Base-by-base conservation (phyloP, 306 rosid species). In the Prunus armeniaca region DNA sequence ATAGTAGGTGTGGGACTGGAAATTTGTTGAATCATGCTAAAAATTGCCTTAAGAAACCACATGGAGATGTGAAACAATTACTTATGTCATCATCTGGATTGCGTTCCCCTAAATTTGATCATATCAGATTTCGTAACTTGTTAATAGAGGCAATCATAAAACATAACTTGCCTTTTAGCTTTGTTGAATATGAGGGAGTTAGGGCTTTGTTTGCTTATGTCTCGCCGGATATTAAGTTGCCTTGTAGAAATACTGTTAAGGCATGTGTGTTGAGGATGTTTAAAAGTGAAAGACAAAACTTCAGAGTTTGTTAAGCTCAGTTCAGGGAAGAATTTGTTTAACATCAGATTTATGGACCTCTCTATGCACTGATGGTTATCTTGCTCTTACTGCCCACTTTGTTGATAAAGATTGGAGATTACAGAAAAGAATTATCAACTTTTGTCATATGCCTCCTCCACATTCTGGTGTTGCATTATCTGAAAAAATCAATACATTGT, bases 11-110 rank as follows among this genome's bases (percentile, higher is more conserved):
- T 56, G 15, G 62, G 62, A 57, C 9, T 0, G 63, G 63, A 8
- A 57, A 57, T 57, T n/a, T 57, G 30, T n/a, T 9, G 1, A 57
- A 12, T n/a, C 30, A 57, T 1, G 11, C 20, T 24, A 57, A 57
- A 20, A 57, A 4, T 0, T 22, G 15, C 14, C 15, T 12, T 57
- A 2, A 34, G 41, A 34, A 34, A 6, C 41, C 2, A 20, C 5
- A 0, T 1, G 12, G 0, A 2, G 0, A 10, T 22, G 30, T 4
- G 7, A 7, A 15, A 6, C 41, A 34, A 0, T 18, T 52, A 10
- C 1, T 56, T 9, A 8, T 57, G 6, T 57, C 15, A 5, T 2
- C 3, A 2, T 57, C 3, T 22, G 1, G 24, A 57, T 57, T 57
- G 0, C 2, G 15, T n/a, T 57, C 17, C 30, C 2, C 4, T 3